Evolutionary conservation across 2,329 filamentous ascomycete species (phyloP).

Genomic region (Ophiognomonia clavigignenti-juglandacearum): DNA sequence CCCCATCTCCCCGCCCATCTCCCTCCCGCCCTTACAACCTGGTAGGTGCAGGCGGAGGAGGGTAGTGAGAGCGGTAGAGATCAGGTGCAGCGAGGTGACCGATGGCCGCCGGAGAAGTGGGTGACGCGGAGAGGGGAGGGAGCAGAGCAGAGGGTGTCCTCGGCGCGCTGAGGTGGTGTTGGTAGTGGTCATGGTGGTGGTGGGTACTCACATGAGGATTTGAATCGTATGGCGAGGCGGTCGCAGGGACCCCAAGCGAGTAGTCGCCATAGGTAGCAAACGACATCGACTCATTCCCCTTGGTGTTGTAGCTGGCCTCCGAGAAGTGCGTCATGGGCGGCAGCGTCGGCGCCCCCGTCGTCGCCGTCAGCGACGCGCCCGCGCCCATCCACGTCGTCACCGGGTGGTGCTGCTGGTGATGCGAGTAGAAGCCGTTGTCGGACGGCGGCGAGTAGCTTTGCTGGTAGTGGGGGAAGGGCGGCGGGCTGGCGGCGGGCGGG

Average conservation of each 20-base stretch:
- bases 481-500: slow-evolving; percentile 38
- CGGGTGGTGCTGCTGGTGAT: slow-evolving; percentile 6
- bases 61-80: slow-evolving; percentile 17
- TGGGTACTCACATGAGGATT: slow-evolving; percentile 70
- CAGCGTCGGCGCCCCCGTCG: slow-evolving; percentile 54
- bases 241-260: slow-evolving; percentile 60
- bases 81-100: slow-evolving; percentile 17
- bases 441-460: slow-evolving; percentile 64
- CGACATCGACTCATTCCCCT: slow-evolving; percentile 55
- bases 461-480: slow-evolving; percentile 61
- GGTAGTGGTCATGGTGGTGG: slow-evolving; percentile 34
- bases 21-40: slow-evolving; percentile 3
- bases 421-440: slow-evolving; percentile 35
- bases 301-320: slow-evolving; percentile 55
- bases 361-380: slow-evolving; percentile 30
- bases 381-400: slow-evolving; percentile 10
- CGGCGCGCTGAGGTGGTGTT: slow-evolving; percentile 9
- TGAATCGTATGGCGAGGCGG: slow-evolving; percentile 60
- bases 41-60: slow-evolving; percentile 11
- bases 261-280: slow-evolving; percentile 62
- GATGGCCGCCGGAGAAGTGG: slow-evolving; percentile 14
- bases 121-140: slow-evolving; percentile 20
- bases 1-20: neutral
- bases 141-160: slow-evolving; percentile 8
- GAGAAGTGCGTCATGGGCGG: slow-evolving; percentile 61